A percentile compares a stretch with the other conserved stretches of the same genome.
phyloP scores from a whole-genome alignment of 2,329 filamentous ascomycete species.

The Trichophyton simii region DNA sequence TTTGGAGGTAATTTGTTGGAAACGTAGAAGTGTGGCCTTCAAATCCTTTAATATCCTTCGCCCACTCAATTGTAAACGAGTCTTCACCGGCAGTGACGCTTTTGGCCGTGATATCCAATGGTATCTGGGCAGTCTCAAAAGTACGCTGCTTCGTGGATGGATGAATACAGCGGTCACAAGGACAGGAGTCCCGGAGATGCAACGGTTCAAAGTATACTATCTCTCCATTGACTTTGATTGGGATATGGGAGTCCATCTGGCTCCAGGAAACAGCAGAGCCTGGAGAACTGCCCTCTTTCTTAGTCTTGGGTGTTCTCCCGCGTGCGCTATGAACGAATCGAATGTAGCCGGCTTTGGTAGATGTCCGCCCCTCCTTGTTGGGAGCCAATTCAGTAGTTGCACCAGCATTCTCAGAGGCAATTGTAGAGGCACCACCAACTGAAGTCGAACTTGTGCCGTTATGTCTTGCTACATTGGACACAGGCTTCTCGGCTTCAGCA shows the following conservation, averaged over 20 bases:
- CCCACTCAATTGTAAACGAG: constrained; percentile 45
- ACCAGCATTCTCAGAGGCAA: not conserved
- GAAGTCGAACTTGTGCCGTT: not conserved
- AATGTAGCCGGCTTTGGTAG: not conserved
- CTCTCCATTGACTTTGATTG: not conserved
- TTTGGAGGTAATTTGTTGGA: not conserved
- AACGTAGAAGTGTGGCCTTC: constrained; percentile 9
- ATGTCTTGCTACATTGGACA: not conserved
- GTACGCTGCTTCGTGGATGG: constrained; percentile 49
- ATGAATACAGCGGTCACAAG: constrained; percentile 43
- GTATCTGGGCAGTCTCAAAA: constrained; percentile 55
- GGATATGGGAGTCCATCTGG: not conserved
- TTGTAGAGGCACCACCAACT: not conserved
- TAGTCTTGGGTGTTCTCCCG: not conserved
- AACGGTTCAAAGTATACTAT: not conserved
- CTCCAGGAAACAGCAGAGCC: not conserved
- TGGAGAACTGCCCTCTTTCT: not conserved
- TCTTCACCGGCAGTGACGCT: constrained; percentile 31
- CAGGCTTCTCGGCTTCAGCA: not conserved
- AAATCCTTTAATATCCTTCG: constrained; percentile 40
- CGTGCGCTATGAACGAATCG: not conserved
- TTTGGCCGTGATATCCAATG: constrained; percentile 31
- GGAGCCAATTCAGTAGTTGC: not conserved
- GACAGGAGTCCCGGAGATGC: constrained; percentile 43
- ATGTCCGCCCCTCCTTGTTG: not conserved